Percentiles rank a stretch among this genome's conserved stretches.
These are phyloP conservation scores for Allomyces macrogynus DNA, from an alignment of 192 early-diverging fungal genomes.

Conservation along the genomic window DNA sequence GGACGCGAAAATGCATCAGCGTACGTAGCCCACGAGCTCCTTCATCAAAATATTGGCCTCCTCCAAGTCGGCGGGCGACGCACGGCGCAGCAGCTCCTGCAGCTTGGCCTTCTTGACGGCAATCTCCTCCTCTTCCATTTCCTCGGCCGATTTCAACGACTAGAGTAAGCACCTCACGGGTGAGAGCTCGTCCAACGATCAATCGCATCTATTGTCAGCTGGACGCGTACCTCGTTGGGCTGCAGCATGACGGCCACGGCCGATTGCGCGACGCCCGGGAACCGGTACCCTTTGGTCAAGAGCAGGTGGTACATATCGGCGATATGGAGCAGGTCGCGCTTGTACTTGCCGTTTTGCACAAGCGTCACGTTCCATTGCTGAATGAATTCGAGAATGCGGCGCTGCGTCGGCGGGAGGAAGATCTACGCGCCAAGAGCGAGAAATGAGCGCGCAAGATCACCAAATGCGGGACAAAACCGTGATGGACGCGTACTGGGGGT, in stretches of 20 bases:
- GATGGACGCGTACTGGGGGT: constrained; percentile 36
- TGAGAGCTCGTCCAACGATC: neutral
- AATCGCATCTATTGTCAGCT: constrained; percentile 1
- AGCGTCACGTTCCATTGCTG: constrained; percentile 87
- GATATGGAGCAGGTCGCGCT: constrained; percentile 82
- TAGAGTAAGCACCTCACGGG: constrained; percentile 4
- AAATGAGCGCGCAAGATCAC: neutral
- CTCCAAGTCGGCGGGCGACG: constrained; percentile 73
- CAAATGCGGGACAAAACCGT: constrained; percentile 11
- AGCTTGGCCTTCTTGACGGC: constrained; percentile 51
- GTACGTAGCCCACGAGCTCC: constrained; percentile 86
- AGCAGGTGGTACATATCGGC: constrained; percentile 86
- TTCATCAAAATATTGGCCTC: constrained; percentile 98
- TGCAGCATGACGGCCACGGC: constrained; percentile 17
- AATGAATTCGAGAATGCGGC: constrained; percentile 74
- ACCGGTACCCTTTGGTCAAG: constrained; percentile 72
- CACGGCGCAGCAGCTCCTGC: constrained; percentile 88
- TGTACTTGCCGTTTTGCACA: constrained; percentile 68
- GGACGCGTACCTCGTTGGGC: constrained; percentile 6
- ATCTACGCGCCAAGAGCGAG: constrained; percentile 7
- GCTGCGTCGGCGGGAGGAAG: constrained; percentile 49
- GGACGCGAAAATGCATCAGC: constrained; percentile 1
- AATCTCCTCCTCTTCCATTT: constrained; percentile 87
- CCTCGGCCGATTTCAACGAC: constrained; percentile 72
- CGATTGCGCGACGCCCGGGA: constrained; percentile 40